Evolutionary conservation across 148 eudicot species (phyloP).

Genomic region (Cornus suecica): DNA sequence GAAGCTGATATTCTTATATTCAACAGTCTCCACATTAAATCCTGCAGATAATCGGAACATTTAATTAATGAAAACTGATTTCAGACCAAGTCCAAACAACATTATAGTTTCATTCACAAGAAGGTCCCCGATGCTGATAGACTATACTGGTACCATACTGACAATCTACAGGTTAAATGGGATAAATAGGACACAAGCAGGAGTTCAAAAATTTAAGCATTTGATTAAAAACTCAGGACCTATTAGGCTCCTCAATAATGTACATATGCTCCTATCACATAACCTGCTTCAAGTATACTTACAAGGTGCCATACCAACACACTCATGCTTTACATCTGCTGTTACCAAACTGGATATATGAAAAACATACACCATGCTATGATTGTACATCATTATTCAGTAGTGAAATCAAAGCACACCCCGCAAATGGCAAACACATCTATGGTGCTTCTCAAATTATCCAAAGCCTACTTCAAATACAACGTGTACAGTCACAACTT

Average conservation of each 20-base stretch:
- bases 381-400: not conserved
- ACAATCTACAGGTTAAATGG: too few relatives aligned
- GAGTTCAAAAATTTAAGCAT: not conserved
- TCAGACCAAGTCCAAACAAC: not conserved
- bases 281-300: not conserved
- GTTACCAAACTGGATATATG: not conserved
- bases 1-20: conserved; percentile 58
- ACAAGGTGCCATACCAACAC: not conserved
- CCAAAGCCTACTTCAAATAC: too few relatives aligned
- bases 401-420: not conserved
- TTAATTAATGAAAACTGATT: not conserved
- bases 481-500: too few relatives aligned
- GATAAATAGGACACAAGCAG: too few relatives aligned
- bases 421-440: too few relatives aligned
- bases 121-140: not conserved
- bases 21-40: conserved; percentile 38
- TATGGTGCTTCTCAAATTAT: too few relatives aligned
- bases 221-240: not conserved
- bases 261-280: not conserved
- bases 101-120: not conserved
- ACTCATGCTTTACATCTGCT: not conserved
- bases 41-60: conserved; percentile 15
- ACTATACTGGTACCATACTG: not conserved
- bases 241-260: not conserved
- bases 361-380: not conserved